Percentiles rank a stretch among this genome's conserved stretches.
Evolutionary conservation across 2,329 filamentous ascomycete species (phyloP).

Genomic region (Arthrobotrys megalospora): DNA sequence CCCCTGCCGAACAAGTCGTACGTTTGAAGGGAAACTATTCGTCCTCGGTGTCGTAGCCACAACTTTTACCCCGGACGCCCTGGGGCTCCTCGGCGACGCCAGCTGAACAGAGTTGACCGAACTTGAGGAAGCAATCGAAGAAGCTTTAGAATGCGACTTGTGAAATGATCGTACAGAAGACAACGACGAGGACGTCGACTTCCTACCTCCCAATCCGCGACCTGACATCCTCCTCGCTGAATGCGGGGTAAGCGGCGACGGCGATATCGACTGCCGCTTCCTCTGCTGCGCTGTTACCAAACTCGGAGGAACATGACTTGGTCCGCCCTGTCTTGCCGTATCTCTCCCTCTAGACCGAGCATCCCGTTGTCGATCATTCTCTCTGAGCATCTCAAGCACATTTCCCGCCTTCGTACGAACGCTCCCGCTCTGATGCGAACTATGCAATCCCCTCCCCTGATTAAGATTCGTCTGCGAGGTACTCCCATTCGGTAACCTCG

Average conservation of each 20-base stretch:
- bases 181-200: constrained; percentile 95
- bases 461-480: constrained; percentile 52
- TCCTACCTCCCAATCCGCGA: constrained; percentile 85
- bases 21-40: constrained; percentile 83
- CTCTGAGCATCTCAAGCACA: constrained; percentile 52
- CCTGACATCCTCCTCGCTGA: constrained; percentile 88
- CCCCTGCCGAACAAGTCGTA: constrained; percentile 80
- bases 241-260: constrained; percentile 87
- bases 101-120: constrained; percentile 78
- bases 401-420: constrained; percentile 51
- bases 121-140: constrained; percentile 83
- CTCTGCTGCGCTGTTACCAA: constrained; percentile 66
- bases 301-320: constrained; percentile 37
- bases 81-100: constrained; percentile 79
- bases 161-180: constrained; percentile 94
- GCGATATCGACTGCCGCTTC: constrained; percentile 85
- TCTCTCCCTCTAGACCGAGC: constrained; percentile 47
- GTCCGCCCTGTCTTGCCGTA: constrained; percentile 30
- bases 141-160: constrained; percentile 92
- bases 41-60: constrained; percentile 85
- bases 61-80: constrained; percentile 94
- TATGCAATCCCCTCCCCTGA: constrained; percentile 40
- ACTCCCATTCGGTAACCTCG: constrained; percentile 47
- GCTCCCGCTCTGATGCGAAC: constrained; percentile 55
- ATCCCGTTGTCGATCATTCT: constrained; percentile 50